Conservation (phyloP, 257 asterid genomes). For the Solanum chilense region DNA sequence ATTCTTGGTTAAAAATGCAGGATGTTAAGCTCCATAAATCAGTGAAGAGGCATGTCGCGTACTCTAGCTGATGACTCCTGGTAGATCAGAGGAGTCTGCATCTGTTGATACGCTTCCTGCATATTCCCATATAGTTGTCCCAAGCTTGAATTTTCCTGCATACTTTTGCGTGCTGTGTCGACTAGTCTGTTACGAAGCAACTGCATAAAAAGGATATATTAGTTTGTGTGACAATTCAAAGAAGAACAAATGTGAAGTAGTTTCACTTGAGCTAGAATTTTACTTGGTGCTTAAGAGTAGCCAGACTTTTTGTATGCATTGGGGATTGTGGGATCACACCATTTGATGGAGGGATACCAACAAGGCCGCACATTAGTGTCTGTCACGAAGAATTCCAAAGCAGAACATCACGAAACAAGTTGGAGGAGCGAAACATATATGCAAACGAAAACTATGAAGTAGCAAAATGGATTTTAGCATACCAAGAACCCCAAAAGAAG, state of each 20-base stretch:
- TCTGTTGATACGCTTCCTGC: slow-evolving; percentile 82
- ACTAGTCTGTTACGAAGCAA: slow-evolving; percentile 67
- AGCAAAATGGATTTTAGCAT: background rate
- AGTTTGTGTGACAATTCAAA: background rate
- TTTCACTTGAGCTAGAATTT: background rate
- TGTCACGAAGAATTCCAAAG: slow-evolving; percentile 4
- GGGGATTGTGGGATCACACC: slow-evolving; percentile 95
- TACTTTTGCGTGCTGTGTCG: slow-evolving; percentile 56
- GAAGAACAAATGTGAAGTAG: background rate
- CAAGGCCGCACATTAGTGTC: slow-evolving; percentile 78
- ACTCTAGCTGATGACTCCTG: slow-evolving; percentile 55
- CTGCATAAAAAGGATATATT: slow-evolving; percentile 19
- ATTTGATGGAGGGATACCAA: slow-evolving; percentile 87
- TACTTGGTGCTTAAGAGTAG: slow-evolving; percentile 92
- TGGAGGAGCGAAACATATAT: background rate
- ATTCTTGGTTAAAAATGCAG: background rate
- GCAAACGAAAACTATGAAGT: background rate
- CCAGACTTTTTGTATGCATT: slow-evolving; percentile 82
- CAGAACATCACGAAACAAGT: background rate
- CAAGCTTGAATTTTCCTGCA: slow-evolving; percentile 59
- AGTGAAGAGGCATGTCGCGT: slow-evolving; percentile 5
- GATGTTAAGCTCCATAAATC: background rate
- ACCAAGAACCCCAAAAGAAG: slow-evolving; percentile 83
- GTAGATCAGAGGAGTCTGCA: slow-evolving; percentile 84
- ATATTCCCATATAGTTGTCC: slow-evolving; percentile 72